Evolutionary conservation across 495 filamentous ascomycete species (phyloP), one percentile per base, ranked within the genome.

Genomic region (Choiromyces venosus): DNA sequence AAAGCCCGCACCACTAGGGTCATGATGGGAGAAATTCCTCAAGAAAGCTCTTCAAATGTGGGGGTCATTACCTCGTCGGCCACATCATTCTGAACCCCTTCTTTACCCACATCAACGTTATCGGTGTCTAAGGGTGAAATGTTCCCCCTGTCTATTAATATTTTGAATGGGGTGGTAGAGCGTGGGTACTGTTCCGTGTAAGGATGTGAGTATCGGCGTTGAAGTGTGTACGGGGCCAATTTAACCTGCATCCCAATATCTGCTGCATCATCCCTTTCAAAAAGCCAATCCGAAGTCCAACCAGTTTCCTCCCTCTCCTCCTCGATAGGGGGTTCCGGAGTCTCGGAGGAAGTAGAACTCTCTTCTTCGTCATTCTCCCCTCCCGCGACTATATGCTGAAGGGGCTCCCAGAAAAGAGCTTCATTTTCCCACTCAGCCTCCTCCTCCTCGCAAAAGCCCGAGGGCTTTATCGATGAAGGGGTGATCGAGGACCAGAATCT

Each of bases 401-500:
- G 66, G 38, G 33, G 66, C 4, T 67, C 10, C 36, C 21, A 40
- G 25, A 29, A 40, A n/a, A 9, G 12, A 67, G 66, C 66, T 37
- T 65, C 44, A 0, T 14, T 67, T 33, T 33, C 70, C 73, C 25
- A 61, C 36, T 65, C 65, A 35, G 25, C 39, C 0, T 65, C 74
- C 8, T 44, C 69, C 35, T 75, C 69, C 1, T 44, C 52, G n/a
- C 25, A 16, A 18, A 33, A 61, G 6, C 25, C 52, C 4, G 25
- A 1, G 52, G 12, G 25, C 25, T 16, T 39, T 35, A 29, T 70
- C 42, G 8, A 18, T 42, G 35, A 33, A 12, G 29, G 29, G 46
- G 56, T 25, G 35, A 71, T 29, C 25, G 35, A 71, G 36, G 33
- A 18, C 70, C 73, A 81, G 67, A 79, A 81, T 35, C 56, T 67